Evolutionary conservation across 208 protist species (phyloP).

Genomic region (Naegleria lovaniensis): DNA sequence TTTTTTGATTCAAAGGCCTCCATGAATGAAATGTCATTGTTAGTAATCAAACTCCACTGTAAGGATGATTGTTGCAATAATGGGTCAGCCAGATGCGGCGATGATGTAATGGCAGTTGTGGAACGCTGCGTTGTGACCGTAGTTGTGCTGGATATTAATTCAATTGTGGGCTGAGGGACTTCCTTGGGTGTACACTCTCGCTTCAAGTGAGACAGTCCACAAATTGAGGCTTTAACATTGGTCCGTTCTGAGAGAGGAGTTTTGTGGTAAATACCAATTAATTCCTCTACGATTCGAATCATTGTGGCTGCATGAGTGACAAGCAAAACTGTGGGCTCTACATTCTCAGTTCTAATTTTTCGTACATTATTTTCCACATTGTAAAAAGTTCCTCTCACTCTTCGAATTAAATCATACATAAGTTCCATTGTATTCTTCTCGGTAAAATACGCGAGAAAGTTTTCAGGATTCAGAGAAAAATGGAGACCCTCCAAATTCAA

Average conservation of each 20-base stretch:
- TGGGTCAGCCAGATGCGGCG: not conserved
- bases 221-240: not conserved
- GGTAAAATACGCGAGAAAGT: not conserved
- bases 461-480: not conserved
- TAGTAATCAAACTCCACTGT: not conserved
- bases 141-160: not conserved
- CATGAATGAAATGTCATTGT: not conserved
- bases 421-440: not conserved
- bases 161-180: not conserved
- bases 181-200: not conserved
- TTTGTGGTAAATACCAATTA: not conserved
- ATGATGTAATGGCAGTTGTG: not conserved
- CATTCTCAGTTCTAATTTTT: not conserved
- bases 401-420: not conserved
- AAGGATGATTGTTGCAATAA: no score
- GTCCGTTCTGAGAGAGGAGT: not conserved
- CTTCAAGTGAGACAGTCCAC: not conserved
- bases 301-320: not conserved
- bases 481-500: not conserved
- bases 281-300: not conserved
- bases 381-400: not conserved
- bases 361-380: not conserved
- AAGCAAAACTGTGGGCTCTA: not conserved
- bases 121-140: not conserved
- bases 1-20: not conserved